A percentile compares a stretch with the other conserved stretches of the same genome.
Conservation (phyloP, 139 green algal genomes). For the Gonium pectorale region DNA sequence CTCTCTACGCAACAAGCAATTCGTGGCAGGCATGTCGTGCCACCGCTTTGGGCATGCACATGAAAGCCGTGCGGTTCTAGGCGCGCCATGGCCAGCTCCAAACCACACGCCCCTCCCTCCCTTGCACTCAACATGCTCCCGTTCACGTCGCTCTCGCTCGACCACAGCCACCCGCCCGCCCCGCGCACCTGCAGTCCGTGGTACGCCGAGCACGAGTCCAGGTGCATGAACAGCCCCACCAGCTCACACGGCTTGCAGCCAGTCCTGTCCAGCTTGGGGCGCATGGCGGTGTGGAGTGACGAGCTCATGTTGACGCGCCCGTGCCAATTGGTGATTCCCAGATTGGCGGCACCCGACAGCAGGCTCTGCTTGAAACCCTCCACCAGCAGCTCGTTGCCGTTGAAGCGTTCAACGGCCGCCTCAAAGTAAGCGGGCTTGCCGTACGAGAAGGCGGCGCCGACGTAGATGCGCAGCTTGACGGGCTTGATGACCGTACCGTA, state of each 20-base stretch:
- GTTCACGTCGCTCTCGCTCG: too few relatives aligned
- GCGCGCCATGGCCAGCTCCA: too few relatives aligned
- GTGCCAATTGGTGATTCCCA: slow-evolving; percentile 5
- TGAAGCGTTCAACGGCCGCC: neutral
- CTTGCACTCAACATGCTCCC: too few relatives aligned
- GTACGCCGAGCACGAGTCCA: slow-evolving; percentile 18
- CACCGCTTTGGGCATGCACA: too few relatives aligned
- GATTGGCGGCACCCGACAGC: neutral
- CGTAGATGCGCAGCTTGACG: neutral
- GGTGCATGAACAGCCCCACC: slow-evolving; percentile 33
- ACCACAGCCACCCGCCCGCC: neutral
- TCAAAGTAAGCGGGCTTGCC: slow-evolving; percentile 27
- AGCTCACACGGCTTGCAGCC: neutral
- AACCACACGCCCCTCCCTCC: too few relatives aligned
- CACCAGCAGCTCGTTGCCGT: neutral
- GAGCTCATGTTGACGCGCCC: neutral
- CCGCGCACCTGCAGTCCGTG: slow-evolving; percentile 33
- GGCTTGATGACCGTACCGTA: slow-evolving; percentile 14
- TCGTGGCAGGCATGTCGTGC: too few relatives aligned
- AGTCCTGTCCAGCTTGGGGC: too few relatives aligned
- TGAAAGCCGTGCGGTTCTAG: too few relatives aligned
- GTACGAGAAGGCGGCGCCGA: slow-evolving; percentile 15
- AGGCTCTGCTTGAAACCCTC: neutral
- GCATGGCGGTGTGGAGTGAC: too few relatives aligned
- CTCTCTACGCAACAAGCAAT: too few relatives aligned